These are phyloP conservation scores for Pichia gijzeniarum DNA, from an alignment of 805 yeast species.

Conservation along the genomic window DNA sequence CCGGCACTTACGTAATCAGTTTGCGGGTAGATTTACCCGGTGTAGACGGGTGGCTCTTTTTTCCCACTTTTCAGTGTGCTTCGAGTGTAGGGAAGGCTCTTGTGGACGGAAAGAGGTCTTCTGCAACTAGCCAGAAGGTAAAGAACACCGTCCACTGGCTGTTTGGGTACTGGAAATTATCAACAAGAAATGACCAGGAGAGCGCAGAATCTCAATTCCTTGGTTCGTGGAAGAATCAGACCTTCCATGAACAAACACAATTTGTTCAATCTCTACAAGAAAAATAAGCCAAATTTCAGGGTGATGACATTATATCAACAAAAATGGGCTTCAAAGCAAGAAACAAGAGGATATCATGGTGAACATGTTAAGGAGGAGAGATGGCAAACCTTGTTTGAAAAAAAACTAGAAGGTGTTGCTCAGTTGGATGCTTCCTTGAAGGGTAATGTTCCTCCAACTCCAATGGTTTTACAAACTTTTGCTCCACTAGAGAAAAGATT, in stretches of 20 bases:
- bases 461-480: slow-evolving; percentile 81
- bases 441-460: slow-evolving; percentile 57
- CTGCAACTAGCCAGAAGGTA: no score
- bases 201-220: slow-evolving; percentile 26
- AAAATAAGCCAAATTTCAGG: slow-evolving; percentile 44
- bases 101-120: no score
- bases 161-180: neutral
- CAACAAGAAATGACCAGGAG: slow-evolving; percentile 26
- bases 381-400: slow-evolving; percentile 66
- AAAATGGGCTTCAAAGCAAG: slow-evolving; percentile 86
- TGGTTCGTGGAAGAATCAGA: slow-evolving; percentile 48
- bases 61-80: neutral
- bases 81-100: neutral
- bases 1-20: no score
- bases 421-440: slow-evolving; percentile 77
- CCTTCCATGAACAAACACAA: slow-evolving; percentile 90
- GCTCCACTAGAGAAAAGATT: slow-evolving; percentile 84
- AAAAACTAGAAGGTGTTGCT: slow-evolving; percentile 75
- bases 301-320: slow-evolving; percentile 79
- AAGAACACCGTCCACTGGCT: neutral
- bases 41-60: no score
- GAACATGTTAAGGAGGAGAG: slow-evolving; percentile 82
- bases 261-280: slow-evolving; percentile 81
- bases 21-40: no score
- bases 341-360: slow-evolving; percentile 93